Percentiles rank a stretch among this genome's conserved stretches.
phyloP scores from a whole-genome alignment of 2,329 filamentous ascomycete genomes.

The Fusarium kyushuense region DNA sequence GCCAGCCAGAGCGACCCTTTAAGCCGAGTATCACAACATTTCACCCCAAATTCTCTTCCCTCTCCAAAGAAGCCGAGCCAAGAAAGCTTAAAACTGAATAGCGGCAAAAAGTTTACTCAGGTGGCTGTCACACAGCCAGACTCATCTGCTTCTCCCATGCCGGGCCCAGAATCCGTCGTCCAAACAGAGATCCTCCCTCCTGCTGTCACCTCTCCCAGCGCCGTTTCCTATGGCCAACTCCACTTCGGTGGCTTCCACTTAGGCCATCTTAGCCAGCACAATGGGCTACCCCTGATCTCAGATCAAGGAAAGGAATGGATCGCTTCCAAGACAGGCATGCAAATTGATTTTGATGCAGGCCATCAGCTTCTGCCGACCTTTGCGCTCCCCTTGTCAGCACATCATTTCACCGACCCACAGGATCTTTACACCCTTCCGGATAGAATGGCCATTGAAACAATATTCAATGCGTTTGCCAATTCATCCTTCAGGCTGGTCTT shows the following conservation, averaged over 20 bases:
- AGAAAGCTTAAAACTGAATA: background rate
- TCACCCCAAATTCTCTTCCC: slow-evolving; percentile 11
- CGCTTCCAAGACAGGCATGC: slow-evolving; percentile 33
- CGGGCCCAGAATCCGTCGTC: slow-evolving; percentile 1
- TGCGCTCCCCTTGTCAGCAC: background rate
- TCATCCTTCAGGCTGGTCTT: slow-evolving; percentile 60
- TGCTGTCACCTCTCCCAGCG: slow-evolving; percentile 11
- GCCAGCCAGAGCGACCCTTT: background rate
- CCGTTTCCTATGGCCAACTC: slow-evolving; percentile 42
- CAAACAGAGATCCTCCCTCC: slow-evolving; percentile 5
- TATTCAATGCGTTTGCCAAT: slow-evolving; percentile 39
- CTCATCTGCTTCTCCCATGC: slow-evolving; percentile 6
- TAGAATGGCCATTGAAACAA: slow-evolving; percentile 46
- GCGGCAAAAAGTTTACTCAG: background rate
- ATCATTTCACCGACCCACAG: background rate
- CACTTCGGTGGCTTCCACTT: slow-evolving; percentile 43
- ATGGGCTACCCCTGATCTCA: slow-evolving; percentile 42
- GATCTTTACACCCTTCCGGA: slow-evolving; percentile 36
- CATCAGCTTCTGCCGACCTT: background rate
- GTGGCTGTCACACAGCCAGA: background rate
- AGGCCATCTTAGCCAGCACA: slow-evolving; percentile 43
- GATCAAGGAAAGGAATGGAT: slow-evolving; percentile 42
- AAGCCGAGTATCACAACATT: background rate
- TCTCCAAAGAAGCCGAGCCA: background rate
- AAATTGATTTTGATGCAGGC: background rate